Percentiles rank a stretch among this genome's conserved stretches.
These are phyloP conservation scores for Fusarium sp. DNA, from an alignment of 2,329 filamentous ascomycete genomes.

Conservation along the genomic window DNA sequence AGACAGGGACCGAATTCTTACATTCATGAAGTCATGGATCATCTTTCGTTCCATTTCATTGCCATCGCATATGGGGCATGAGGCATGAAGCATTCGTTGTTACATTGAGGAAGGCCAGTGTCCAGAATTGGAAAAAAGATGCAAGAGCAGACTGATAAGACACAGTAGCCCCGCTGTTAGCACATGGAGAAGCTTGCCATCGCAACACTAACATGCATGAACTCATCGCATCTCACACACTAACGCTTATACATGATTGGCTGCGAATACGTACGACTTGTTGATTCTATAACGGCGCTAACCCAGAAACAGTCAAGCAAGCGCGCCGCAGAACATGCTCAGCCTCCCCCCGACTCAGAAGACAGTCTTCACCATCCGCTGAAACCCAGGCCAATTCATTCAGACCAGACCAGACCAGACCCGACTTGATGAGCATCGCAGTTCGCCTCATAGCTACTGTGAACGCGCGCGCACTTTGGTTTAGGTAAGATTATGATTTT, in stretches of 20 bases:
- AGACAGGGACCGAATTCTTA: not conserved
- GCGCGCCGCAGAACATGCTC: conserved; percentile 36
- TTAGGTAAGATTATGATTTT: conserved; percentile 50
- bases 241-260: conserved; percentile 44
- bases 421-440: conserved; percentile 48
- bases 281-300: conserved; percentile 47
- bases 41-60: not conserved
- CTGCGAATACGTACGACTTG: conserved; percentile 24
- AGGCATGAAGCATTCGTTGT: conserved; percentile 2
- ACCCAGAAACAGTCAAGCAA: conserved; percentile 48
- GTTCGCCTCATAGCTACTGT: conserved; percentile 45
- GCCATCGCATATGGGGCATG: not conserved
- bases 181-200: fast-evolving
- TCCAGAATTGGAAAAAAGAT: conserved; percentile 1
- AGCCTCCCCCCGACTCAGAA: conserved; percentile 44
- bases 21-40: conserved; percentile 17
- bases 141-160: conserved; percentile 1
- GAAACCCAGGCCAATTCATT: conserved; percentile 52
- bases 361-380: conserved; percentile 50
- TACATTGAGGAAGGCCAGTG: conserved; percentile 26
- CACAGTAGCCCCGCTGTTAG: conserved; percentile 13
- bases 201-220: conserved; percentile 8
- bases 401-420: conserved; percentile 20
- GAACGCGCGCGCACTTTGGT: conserved; percentile 47
- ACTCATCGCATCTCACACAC: conserved; percentile 20